A percentile compares a stretch with the other conserved stretches of the same genome.
Conservation (phyloP, 2,329 filamentous ascomycete species). For the Neonectria sp. region DNA sequence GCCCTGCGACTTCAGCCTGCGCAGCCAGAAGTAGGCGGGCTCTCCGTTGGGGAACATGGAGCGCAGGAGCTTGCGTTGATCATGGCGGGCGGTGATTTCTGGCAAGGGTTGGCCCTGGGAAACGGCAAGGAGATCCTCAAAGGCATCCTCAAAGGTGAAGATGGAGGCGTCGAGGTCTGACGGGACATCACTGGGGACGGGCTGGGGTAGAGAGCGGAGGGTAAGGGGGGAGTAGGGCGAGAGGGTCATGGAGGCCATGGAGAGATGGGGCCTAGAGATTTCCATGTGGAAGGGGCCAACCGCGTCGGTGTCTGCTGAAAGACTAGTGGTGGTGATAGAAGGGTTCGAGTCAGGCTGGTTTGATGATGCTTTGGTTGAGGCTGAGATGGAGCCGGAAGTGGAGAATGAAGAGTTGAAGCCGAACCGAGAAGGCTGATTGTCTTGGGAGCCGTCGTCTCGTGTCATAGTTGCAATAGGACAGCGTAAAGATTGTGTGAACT, state of each 20-base stretch:
- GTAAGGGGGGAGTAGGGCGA: slow-evolving; percentile 50
- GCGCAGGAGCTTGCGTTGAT: slow-evolving; percentile 55
- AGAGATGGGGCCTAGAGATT: slow-evolving; percentile 33
- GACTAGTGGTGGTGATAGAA: slow-evolving; percentile 12
- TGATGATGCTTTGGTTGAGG: slow-evolving; percentile 32
- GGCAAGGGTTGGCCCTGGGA: slow-evolving; percentile 60
- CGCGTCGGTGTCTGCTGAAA: slow-evolving; percentile 25
- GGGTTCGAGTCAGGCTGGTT: slow-evolving; percentile 9
- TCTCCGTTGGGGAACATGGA: slow-evolving; percentile 59
- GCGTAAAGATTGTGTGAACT: slow-evolving; percentile 29
- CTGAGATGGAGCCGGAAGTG: slow-evolving; percentile 31
- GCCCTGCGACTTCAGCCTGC: slow-evolving; percentile 54
- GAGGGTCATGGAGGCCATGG: slow-evolving; percentile 45
- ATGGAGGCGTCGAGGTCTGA: slow-evolving; percentile 52
- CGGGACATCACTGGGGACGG: slow-evolving; percentile 62
- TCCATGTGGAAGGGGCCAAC: slow-evolving; percentile 39
- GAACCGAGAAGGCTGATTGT: slow-evolving; percentile 51
- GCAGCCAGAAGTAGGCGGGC: slow-evolving; percentile 60
- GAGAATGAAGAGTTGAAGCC: slow-evolving; percentile 38
- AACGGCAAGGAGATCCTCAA: slow-evolving; percentile 69
- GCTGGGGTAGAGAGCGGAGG: slow-evolving; percentile 63
- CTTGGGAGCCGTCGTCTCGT: slow-evolving; percentile 45
- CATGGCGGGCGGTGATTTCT: slow-evolving; percentile 55
- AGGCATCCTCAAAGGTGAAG: slow-evolving; percentile 71
- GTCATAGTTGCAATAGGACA: slow-evolving; percentile 10